phyloP scores from a whole-genome alignment of 1,284 basidiomycete species.

The Trametes pubescens region DNA sequence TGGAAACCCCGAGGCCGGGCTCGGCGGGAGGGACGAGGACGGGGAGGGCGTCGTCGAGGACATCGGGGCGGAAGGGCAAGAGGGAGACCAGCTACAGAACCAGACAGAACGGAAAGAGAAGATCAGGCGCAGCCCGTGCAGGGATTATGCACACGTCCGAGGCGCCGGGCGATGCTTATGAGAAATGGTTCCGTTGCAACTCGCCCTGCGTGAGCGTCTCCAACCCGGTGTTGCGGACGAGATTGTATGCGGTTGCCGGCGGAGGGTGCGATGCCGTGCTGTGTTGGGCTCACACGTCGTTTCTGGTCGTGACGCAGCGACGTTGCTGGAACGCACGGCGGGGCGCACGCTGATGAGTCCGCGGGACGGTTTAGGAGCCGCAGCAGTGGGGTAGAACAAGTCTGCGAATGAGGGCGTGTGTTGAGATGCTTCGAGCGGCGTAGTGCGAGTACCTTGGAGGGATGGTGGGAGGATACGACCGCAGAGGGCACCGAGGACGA shows the following conservation, averaged over 20 bases:
- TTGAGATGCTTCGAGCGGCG: constrained; percentile 1
- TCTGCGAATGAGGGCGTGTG: constrained; percentile 10
- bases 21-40: constrained; percentile 14
- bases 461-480: constrained; percentile 21
- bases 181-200: constrained; percentile 18
- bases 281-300: neutral
- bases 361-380: constrained; percentile 23
- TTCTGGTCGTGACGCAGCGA: constrained; percentile 6
- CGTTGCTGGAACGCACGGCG: constrained; percentile 7
- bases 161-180: constrained; percentile 15
- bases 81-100: constrained; percentile 10
- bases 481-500: neutral
- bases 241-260: constrained; percentile 2
- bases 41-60: constrained; percentile 22
- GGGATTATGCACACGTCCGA: constrained; percentile 11
- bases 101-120: constrained; percentile 19
- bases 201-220: constrained; percentile 14
- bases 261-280: constrained; percentile 5
- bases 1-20: constrained; percentile 6
- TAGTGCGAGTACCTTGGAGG: constrained; percentile 8
- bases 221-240: neutral
- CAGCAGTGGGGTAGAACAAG: constrained; percentile 12
- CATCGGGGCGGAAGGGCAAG: constrained; percentile 22
- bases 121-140: constrained; percentile 10
- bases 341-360: constrained; percentile 14